Evolutionary conservation across 345 rosid genomes (phyloP), one percentile per base, ranked within the genome.

Genomic region (Erodium maritimum): DNA sequence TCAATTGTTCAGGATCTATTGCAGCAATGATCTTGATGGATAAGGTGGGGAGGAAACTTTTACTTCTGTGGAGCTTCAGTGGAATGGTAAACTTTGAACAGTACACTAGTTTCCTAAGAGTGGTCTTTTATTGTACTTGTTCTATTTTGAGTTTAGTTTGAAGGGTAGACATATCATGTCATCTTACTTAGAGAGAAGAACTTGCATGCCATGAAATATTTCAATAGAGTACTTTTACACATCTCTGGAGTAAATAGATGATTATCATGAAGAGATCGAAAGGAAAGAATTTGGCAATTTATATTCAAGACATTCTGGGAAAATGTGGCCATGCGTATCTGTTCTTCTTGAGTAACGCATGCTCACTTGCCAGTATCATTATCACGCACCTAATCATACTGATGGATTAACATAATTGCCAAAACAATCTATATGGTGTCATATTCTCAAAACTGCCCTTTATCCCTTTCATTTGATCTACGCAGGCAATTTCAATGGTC

Each of bases 1-100:
- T 29, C 25, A 58, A 56, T 52, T 54, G 33, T 48, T 34, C 75
- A 93, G 99, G 96, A 67, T 93, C 99, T 59, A 1, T 85, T 56
- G 14, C 80, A 22, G 99, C 99, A 3, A 93, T 93, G 99, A 52
- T 71, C 72, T 76, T 89, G 76, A 93, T 93, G 99, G 99, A 93
- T 77, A 93, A 74, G 74, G 70, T 89, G 45, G 83, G 83, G 65
- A 75, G 83, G 77, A 72, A 66, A 60, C 61, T 60, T 42, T 73
- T 79, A 54, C 80, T 79, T 24, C 75, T 79, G 10, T 71, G 80
- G 72, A 79, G 83, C 68, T 79, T 79, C 55, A 45, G 70, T 37
- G 80, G 83, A 65, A 75, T 79, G 77, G 83, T 75, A 63, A 65
- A 65, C 58, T 58, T n/a, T 20, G 53, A 29, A 46, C 25, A 61